These are phyloP conservation scores for Rhododendron kiyosumense DNA, from an alignment of 148 eudicot species.

Conservation along the genomic window DNA sequence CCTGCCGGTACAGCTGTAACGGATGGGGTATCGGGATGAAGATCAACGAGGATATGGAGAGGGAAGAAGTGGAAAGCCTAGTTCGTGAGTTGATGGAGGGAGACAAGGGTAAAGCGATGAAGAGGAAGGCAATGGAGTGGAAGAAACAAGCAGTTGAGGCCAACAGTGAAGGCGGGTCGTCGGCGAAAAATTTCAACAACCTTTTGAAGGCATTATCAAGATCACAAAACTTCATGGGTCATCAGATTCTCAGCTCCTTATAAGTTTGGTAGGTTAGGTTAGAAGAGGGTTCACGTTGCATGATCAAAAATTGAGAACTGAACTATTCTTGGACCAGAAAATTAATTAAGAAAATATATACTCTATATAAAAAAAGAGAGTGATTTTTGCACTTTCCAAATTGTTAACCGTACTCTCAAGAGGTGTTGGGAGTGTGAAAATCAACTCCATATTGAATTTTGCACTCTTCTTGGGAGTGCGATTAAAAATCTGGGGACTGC, in stretches of 20 bases:
- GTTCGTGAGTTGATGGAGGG: slow-evolving; percentile 54
- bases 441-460: too few relatives aligned
- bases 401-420: too few relatives aligned
- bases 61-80: slow-evolving; percentile 38
- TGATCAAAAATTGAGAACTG: too few relatives aligned
- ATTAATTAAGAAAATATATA: too few relatives aligned
- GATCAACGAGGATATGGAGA: slow-evolving; percentile 32
- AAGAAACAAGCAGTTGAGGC: slow-evolving; percentile 40
- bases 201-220: slow-evolving; percentile 15
- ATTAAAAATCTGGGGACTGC: too few relatives aligned
- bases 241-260: not conserved
- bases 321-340: too few relatives aligned
- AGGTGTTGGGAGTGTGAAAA: too few relatives aligned
- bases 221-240: not conserved
- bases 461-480: too few relatives aligned
- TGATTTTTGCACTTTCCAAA: too few relatives aligned
- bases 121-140: slow-evolving; percentile 30
- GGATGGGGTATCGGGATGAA: slow-evolving; percentile 49
- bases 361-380: too few relatives aligned
- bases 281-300: too few relatives aligned
- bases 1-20: slow-evolving; percentile 38
- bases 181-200: slow-evolving; percentile 30
- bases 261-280: not conserved
- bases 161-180: slow-evolving; percentile 26
- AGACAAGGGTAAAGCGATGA: slow-evolving; percentile 44